Base-by-base conservation (phyloP, 495 filamentous ascomycete genomes). In the Poronia punctata region DNA sequence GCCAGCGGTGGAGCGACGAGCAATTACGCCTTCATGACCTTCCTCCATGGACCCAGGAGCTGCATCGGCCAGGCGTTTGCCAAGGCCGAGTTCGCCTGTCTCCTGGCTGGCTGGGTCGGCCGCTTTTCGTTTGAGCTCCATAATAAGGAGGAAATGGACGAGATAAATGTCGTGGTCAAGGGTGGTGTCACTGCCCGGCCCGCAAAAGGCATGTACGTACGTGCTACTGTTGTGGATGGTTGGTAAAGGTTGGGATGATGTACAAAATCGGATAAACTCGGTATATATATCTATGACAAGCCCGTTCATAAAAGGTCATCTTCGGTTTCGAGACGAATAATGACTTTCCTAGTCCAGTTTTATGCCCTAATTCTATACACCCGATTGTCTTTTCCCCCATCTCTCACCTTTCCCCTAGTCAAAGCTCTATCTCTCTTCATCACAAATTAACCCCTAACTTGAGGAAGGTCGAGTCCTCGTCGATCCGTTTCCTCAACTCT, bases 21-120 rank as follows among this genome's bases (percentile, higher is more conserved):
- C 59, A 78, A 81, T 44, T 79, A 70, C 34, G 67, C 65, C 21
- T 76, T 79, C 52, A 50, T 82, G 56, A 79, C 77, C 0, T 82
- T 81, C 46, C 53, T 80, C 19, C 75, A 78, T 42, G 79, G 79
- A 0, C 70, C 78, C 3, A 52, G 78, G 35, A 75, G 70, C 27
- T 83, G 79, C 49, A 81, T 83, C 35, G 79, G 79, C 5, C 65
- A 68, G 59, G 70, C 70, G 2, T 98, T 98, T 63, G 84, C 88
- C 0, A 83, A 79, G 60, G 69, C 78, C 0, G 92, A 96, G 68
- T 84, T 93, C 57, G 84, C 83, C 6, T 86, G 79, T 53, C 61
- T 95, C 48, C 45, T 98, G 34, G 89, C 87, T 36, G 72, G 75
- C 3, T 71, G 80, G 63, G 77, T 90, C 14, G 86, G 86, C 10